Conservation (phyloP, 73 alveolate species). For the Paramecium primaurelia region DNA sequence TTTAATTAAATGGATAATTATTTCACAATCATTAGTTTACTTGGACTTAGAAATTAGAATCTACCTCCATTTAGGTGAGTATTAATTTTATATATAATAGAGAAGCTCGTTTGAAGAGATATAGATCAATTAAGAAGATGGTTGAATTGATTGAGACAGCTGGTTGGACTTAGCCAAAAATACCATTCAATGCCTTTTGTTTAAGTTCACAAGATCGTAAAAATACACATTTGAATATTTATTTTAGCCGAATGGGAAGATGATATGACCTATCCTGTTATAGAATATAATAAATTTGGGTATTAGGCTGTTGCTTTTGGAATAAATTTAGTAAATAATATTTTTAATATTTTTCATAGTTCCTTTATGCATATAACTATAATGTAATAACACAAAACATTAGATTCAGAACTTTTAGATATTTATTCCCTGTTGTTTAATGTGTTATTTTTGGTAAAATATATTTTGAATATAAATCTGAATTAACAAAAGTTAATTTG, state of each 20-base stretch:
- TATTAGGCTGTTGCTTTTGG: conserved; percentile 58
- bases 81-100: conserved; percentile 38
- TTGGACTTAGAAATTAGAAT: conserved; percentile 62
- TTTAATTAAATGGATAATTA: conserved; percentile 58
- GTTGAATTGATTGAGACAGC: conserved; percentile 83
- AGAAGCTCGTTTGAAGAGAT: conserved; percentile 84
- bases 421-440: conserved; percentile 53
- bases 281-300: conserved; percentile 58
- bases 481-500: conserved; percentile 77
- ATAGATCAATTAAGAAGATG: conserved; percentile 86
- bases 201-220: conserved; percentile 75
- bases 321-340: conserved; percentile 39
- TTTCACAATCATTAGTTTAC: conserved; percentile 60
- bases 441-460: conserved; percentile 40
- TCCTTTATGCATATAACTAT: conserved; percentile 61
- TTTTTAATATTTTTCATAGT: background rate
- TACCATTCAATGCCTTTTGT: conserved; percentile 72
- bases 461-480: conserved; percentile 59
- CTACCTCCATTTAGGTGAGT: conserved; percentile 58
- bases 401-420: conserved; percentile 60
- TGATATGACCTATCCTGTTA: conserved; percentile 80
- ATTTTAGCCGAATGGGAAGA: conserved; percentile 87
- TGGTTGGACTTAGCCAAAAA: conserved; percentile 76
- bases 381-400: conserved; percentile 54
- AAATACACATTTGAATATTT: background rate